Evolutionary conservation across 306 rosid species (phyloP).

Genomic region (Benincasa hispida): DNA sequence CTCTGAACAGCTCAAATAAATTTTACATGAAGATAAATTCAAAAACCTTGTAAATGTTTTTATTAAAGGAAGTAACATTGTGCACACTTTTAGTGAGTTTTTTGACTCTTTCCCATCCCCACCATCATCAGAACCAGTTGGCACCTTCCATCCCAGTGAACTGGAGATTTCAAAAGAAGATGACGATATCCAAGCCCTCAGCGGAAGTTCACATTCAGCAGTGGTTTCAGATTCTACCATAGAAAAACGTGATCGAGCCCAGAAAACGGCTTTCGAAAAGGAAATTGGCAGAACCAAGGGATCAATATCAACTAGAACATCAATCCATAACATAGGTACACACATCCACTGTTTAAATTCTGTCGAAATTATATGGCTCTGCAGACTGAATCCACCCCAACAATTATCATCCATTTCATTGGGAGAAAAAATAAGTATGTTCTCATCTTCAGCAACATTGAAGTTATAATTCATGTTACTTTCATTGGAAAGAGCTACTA

Average conservation of each 20-base stretch:
- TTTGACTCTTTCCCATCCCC: slow-evolving; percentile 59
- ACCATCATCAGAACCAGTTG: slow-evolving; percentile 90
- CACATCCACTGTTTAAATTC: slow-evolving; percentile 79
- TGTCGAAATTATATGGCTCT: slow-evolving; percentile 49
- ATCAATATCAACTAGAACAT: slow-evolving; percentile 55
- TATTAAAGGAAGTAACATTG: slow-evolving; percentile 51
- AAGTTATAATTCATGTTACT: slow-evolving; percentile 24
- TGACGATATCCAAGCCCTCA: slow-evolving; percentile 57
- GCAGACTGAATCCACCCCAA: slow-evolving; percentile 58
- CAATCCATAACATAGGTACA: slow-evolving; percentile 92
- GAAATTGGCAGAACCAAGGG: slow-evolving; percentile 66
- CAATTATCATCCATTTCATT: slow-evolving; percentile 47
- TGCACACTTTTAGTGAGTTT: slow-evolving; percentile 65
- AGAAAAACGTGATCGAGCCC: slow-evolving; percentile 86
- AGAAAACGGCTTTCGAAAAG: slow-evolving; percentile 85
- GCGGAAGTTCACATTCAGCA: slow-evolving; percentile 54
- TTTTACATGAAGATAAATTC: slow-evolving; percentile 13
- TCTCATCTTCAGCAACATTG: slow-evolving; percentile 37
- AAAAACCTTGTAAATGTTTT: slow-evolving; percentile 63
- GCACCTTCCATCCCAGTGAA: slow-evolving; percentile 81
- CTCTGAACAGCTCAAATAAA: not conserved
- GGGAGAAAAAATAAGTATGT: slow-evolving; percentile 20
- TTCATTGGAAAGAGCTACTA: slow-evolving; percentile 18
- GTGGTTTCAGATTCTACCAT: slow-evolving; percentile 54
- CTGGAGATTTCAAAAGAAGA: slow-evolving; percentile 51